A percentile compares a stretch with the other conserved stretches of the same genome.
Evolutionary conservation across 148 eudicot species (phyloP).

Genomic region (Fagopyrum esculentum): DNA sequence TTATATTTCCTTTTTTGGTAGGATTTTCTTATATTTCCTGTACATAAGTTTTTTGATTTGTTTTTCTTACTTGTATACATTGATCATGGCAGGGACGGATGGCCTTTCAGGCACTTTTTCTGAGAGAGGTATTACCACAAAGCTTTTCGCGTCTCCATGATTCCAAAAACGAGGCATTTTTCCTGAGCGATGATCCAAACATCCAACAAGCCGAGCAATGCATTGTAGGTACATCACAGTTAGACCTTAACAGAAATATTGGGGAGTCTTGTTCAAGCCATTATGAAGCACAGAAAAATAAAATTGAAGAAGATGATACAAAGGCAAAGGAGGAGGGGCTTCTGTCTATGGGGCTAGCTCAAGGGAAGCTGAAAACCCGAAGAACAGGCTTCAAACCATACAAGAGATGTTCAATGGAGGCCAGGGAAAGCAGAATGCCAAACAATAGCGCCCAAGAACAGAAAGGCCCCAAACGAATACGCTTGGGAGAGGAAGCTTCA

Average conservation of each 20-base stretch:
- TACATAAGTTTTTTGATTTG: not conserved
- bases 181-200: constrained; percentile 12
- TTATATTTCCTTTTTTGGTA: not conserved
- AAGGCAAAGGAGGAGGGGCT: constrained; percentile 29
- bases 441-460: constrained; percentile 41
- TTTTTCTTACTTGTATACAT: not conserved
- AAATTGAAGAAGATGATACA: constrained; percentile 23
- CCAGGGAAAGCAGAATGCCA: constrained; percentile 43
- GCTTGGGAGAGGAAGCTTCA: constrained; percentile 64
- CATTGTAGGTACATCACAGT: constrained; percentile 23
- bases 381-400: constrained; percentile 94
- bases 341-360: constrained; percentile 33
- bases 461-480: constrained; percentile 68
- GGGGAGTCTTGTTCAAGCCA: constrained; percentile 31
- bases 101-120: constrained; percentile 83
- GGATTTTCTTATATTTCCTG: not conserved
- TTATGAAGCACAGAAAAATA: constrained; percentile 22
- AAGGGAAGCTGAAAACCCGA: constrained; percentile 41
- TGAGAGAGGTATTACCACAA: constrained; percentile 73
- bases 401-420: constrained; percentile 87
- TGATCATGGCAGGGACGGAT: constrained; percentile 57
- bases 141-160: constrained; percentile 68
- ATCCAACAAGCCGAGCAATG: constrained; percentile 22
- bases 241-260: constrained; percentile 48
- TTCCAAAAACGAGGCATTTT: constrained; percentile 18